Evolutionary conservation across 305 asterid species (phyloP).

Genomic region (Nicotiana rustica): DNA sequence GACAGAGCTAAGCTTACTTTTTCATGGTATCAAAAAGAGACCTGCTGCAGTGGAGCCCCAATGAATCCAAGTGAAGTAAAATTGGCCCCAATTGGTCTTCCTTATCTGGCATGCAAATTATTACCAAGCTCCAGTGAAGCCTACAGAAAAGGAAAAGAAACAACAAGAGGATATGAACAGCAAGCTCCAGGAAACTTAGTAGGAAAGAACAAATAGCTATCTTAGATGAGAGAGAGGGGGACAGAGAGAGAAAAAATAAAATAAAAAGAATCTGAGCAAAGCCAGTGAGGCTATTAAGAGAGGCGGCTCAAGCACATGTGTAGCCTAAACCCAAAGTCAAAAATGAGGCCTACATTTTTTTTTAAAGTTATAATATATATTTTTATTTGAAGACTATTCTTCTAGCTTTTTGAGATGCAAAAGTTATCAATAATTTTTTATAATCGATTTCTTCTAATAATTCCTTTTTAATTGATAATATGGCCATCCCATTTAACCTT

Average conservation of each 20-base stretch:
- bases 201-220: slow-evolving; percentile 20
- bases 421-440: no score
- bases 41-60: slow-evolving; percentile 73
- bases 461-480: no score
- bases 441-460: no score
- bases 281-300: background rate
- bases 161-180: slow-evolving; percentile 42
- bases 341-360: no score
- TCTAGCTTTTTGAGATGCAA: no score
- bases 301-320: no score
- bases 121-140: slow-evolving; percentile 95
- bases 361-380: no score
- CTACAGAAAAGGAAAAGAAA: slow-evolving; percentile 52
- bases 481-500: no score
- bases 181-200: slow-evolving; percentile 31
- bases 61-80: slow-evolving; percentile 93
- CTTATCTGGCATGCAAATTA: slow-evolving; percentile 82
- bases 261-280: slow-evolving; percentile 16
- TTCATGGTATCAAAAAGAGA: slow-evolving; percentile 63
- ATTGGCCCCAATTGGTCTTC: slow-evolving; percentile 72
- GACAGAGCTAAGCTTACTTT: slow-evolving; percentile 58
- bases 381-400: no score
- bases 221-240: background rate
- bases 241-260: background rate
- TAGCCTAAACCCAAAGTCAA: no score